These are phyloP conservation scores for Stramenopiles sp. DNA, from an alignment of 352 stramenopile species.

Conservation along the genomic window DNA sequence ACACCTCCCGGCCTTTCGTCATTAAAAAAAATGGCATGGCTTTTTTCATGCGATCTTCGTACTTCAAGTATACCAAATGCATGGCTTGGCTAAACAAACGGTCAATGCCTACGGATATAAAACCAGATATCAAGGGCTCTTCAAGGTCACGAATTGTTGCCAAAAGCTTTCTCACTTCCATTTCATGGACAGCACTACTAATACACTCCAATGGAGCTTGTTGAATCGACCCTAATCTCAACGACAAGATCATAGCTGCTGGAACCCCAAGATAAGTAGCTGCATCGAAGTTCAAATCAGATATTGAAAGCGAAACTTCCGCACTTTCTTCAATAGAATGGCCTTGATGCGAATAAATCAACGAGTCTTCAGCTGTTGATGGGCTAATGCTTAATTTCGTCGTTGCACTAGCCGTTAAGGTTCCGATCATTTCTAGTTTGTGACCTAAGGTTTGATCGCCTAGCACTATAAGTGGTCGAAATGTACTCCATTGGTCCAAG, in stretches of 20 bases:
- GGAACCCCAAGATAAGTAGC: neutral
- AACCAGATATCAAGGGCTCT: neutral
- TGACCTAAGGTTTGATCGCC: neutral
- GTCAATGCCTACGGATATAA: neutral
- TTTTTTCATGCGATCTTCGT: neutral
- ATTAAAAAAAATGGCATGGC: neutral
- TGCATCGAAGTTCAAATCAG: neutral
- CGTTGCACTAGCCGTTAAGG: neutral
- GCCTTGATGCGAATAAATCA: neutral
- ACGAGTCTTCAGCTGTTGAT: neutral
- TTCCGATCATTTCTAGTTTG: neutral
- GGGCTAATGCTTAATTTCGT: neutral
- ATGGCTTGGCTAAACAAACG: slow-evolving; percentile 2
- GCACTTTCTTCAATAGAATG: neutral
- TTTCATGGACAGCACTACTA: neutral
- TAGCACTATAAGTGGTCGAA: neutral
- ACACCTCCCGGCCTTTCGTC: neutral
- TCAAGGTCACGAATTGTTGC: neutral
- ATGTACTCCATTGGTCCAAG: neutral
- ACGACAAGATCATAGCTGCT: neutral
- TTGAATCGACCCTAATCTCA: neutral
- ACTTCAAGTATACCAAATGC: slow-evolving; percentile 1
- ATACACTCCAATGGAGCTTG: neutral
- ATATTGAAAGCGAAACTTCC: neutral
- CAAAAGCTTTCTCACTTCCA: neutral